Evolutionary conservation across 768 basidiomycete species (phyloP).

Genomic region (Trametes villosa): DNA sequence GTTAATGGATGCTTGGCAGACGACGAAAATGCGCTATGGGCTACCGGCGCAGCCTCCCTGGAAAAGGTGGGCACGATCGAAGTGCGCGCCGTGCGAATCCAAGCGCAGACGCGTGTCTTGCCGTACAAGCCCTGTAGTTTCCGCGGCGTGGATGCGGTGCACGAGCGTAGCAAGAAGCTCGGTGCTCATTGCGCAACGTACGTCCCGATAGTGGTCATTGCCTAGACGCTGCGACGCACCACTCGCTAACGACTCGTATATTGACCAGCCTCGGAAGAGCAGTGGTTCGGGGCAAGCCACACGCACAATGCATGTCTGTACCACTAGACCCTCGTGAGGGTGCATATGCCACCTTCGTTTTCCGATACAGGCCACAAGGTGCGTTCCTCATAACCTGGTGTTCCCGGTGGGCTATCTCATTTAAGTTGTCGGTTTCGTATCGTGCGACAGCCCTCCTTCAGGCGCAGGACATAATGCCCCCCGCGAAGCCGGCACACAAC

Average conservation of each 20-base stretch:
- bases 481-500: neutral
- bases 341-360: slow-evolving; percentile 16
- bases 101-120: neutral
- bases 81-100: slow-evolving; percentile 1
- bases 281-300: no score
- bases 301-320: neutral
- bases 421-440: neutral
- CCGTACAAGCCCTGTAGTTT: neutral
- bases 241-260: neutral
- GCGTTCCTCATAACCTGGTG: neutral
- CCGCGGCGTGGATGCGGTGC: slow-evolving; percentile 13
- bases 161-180: slow-evolving; percentile 28
- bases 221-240: neutral
- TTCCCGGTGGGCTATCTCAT: neutral
- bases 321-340: slow-evolving; percentile 8
- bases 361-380: slow-evolving; percentile 25
- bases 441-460: neutral
- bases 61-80: slow-evolving; percentile 14
- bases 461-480: slow-evolving; percentile 1
- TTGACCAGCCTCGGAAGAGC: slow-evolving; percentile 14
- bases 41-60: neutral
- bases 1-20: neutral
- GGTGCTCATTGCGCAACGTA: slow-evolving; percentile 23
- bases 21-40: slow-evolving; percentile 9
- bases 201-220: neutral